These are phyloP conservation scores for Nicotiana otophora DNA, from an alignment of 257 asterid genomes.

Conservation along the genomic window DNA sequence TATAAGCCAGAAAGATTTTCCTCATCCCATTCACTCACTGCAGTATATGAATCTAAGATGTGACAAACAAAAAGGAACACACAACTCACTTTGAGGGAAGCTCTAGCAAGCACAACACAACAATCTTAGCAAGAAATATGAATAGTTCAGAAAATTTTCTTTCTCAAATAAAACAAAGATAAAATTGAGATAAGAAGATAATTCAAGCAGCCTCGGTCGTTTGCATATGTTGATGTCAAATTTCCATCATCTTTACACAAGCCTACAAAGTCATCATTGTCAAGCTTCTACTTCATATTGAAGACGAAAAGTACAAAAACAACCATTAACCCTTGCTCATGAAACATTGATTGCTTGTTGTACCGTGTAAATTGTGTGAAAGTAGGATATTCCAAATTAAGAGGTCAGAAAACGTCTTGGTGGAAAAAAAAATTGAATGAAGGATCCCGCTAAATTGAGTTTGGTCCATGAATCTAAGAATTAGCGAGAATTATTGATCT, in stretches of 20 bases:
- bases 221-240: not conserved
- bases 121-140: not conserved
- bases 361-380: not conserved
- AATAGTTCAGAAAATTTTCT: not conserved
- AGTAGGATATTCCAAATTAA: not conserved
- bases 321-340: not conserved
- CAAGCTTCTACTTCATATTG: not conserved
- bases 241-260: slow-evolving; percentile 3
- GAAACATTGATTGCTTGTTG: not conserved
- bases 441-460: not conserved
- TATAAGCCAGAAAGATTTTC: not conserved
- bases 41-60: not conserved
- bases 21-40: not conserved
- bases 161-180: not conserved
- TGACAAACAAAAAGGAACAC: not conserved
- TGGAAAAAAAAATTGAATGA: not conserved
- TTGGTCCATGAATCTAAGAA: not conserved
- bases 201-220: not conserved
- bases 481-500: not conserved
- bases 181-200: not conserved
- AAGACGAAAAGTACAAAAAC: not conserved
- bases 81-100: not conserved
- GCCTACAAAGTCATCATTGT: slow-evolving; percentile 1
- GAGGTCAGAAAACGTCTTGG: not conserved
- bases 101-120: not conserved